Evolutionary conservation across 2,329 filamentous ascomycete genomes (phyloP).

Genomic region (Fusarium sp.): DNA sequence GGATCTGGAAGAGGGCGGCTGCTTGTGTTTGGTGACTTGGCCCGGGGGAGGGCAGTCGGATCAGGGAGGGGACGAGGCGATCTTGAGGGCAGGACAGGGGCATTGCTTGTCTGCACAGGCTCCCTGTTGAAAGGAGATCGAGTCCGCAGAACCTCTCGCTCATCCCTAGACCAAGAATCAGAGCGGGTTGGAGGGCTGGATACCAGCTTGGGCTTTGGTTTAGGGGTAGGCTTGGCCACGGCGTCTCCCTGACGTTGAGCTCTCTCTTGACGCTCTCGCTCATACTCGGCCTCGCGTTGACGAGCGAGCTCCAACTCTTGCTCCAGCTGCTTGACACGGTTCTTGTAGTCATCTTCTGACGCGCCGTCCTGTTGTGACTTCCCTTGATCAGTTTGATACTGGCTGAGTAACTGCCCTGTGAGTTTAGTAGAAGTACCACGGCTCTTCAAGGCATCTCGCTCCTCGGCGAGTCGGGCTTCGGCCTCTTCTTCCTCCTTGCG

Average conservation of each 20-base stretch:
- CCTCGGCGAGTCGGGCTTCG: constrained; percentile 73
- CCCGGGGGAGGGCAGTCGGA: constrained; percentile 48
- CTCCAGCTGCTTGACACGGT: constrained; percentile 84
- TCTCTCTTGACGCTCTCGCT: constrained; percentile 66
- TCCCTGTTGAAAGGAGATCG: constrained; percentile 58
- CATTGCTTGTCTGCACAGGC: constrained; percentile 41
- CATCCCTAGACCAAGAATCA: constrained; percentile 72
- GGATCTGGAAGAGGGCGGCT: constrained; percentile 39
- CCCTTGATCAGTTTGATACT: constrained; percentile 79
- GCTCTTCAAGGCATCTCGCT: constrained; percentile 70
- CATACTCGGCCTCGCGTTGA: constrained; percentile 71
- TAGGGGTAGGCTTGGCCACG: constrained; percentile 37
- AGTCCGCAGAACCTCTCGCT: constrained; percentile 71
- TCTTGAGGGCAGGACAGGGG: constrained; percentile 39
- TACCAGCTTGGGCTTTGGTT: constrained; percentile 49
- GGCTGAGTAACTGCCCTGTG: constrained; percentile 85
- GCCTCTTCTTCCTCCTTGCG: constrained; percentile 78
- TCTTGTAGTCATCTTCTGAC: constrained; percentile 63
- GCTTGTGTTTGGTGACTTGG: constrained; percentile 19
- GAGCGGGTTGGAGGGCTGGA: constrained; percentile 57
- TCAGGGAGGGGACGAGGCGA: constrained; percentile 65
- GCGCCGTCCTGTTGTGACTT: constrained; percentile 42
- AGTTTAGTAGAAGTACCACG: constrained; percentile 76
- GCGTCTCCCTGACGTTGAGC: constrained; percentile 44
- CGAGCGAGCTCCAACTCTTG: constrained; percentile 72